A percentile compares a stretch with the other conserved stretches of the same genome.
phyloP scores from a whole-genome alignment of 768 basidiomycete genomes.

The Rhodotorula taiwanensis region DNA sequence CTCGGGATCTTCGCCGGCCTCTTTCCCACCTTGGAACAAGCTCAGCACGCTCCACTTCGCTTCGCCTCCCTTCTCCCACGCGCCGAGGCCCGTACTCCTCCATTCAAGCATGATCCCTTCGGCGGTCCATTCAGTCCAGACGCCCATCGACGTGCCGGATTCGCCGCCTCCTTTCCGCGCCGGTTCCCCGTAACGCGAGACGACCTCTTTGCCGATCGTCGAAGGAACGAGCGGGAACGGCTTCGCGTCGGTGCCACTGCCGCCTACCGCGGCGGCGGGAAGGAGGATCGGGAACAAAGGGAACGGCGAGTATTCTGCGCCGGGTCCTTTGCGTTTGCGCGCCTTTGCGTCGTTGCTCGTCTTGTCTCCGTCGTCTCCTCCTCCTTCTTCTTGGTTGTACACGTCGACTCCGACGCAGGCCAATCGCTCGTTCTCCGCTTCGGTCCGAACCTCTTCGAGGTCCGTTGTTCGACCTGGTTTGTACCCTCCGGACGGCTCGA shows the following conservation, averaged over 20 bases:
- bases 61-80: constrained; percentile 80
- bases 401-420: constrained; percentile 69
- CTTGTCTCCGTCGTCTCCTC: background rate
- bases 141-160: constrained; percentile 63
- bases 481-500: constrained; percentile 50
- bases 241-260: background rate
- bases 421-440: constrained; percentile 47
- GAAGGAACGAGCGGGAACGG: constrained; percentile 41
- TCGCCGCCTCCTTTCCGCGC: constrained; percentile 80
- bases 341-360: background rate
- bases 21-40: constrained; percentile 45
- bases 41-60: constrained; percentile 71
- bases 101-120: constrained; percentile 49
- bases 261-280: too few relatives aligned
- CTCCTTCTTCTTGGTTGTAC: constrained; percentile 54
- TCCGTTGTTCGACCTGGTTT: constrained; percentile 53
- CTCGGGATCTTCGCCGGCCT: background rate
- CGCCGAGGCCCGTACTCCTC: constrained; percentile 56
- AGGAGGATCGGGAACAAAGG: constrained; percentile 11
- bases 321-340: background rate
- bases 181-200: constrained; percentile 71
- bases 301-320: constrained; percentile 7
- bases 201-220: constrained; percentile 72
- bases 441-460: constrained; percentile 43
- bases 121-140: constrained; percentile 92